A percentile compares a stretch with the other conserved stretches of the same genome.
Conservation (phyloP, 208 protist species). For the Spongospora subterranea region DNA sequence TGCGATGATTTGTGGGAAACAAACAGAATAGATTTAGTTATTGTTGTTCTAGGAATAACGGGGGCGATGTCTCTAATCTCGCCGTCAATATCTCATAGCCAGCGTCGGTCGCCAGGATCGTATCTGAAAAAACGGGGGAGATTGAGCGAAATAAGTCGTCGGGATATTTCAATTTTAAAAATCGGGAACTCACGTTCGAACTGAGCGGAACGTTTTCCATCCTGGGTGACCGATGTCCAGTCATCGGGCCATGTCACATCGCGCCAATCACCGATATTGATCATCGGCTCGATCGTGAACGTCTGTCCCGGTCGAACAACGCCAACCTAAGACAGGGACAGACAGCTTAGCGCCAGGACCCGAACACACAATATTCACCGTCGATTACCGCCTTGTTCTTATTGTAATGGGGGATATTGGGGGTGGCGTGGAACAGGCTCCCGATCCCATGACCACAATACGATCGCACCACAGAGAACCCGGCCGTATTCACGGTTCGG, state of each 20-base stretch:
- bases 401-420: constrained; percentile 86
- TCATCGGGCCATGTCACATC: constrained; percentile 67
- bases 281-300: constrained; percentile 98
- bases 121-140: too few species aligned
- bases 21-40: too few species aligned
- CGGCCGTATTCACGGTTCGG: constrained; percentile 2
- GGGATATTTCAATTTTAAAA: not conserved
- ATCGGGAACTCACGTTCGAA: constrained; percentile 95
- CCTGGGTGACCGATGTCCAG: constrained; percentile 57
- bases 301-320: constrained; percentile 82
- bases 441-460: constrained; percentile 93
- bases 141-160: not conserved
- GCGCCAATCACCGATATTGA: constrained; percentile 84
- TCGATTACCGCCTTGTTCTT: constrained; percentile 81
- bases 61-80: not conserved
- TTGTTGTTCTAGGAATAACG: constrained; percentile 56
- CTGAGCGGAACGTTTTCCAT: constrained; percentile 89
- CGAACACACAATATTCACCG: not conserved
- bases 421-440: constrained; percentile 86
- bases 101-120: constrained; percentile 48
- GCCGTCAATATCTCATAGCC: constrained; percentile 53
- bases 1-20: too few species aligned
- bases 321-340: constrained; percentile 66
- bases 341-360: not conserved
- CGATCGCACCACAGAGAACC: constrained; percentile 54